Percentiles rank a stretch among this genome's conserved stretches.
Conservation (phyloP, 768 basidiomycete species). For the Trametes coccinea region DNA sequence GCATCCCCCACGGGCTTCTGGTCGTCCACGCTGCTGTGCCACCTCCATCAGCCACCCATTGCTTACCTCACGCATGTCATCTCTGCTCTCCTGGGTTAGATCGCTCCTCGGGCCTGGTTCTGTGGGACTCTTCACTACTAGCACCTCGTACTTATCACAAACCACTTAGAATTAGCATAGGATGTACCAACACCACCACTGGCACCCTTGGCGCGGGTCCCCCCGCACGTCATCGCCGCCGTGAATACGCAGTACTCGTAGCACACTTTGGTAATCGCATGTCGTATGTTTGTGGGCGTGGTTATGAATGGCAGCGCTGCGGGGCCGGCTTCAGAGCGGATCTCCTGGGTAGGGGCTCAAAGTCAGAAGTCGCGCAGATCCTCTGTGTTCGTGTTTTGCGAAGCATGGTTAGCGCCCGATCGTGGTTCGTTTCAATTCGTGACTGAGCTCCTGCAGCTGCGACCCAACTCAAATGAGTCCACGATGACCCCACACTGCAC, state of each 20-base stretch:
- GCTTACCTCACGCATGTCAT: background rate
- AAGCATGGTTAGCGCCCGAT: background rate
- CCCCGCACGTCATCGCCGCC: background rate
- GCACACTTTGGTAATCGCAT: slow-evolving; percentile 8
- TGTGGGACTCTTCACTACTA: slow-evolving; percentile 5
- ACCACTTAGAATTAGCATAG: slow-evolving; percentile 12
- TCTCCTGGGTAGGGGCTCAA: background rate
- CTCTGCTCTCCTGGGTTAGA: background rate
- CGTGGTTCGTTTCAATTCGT: background rate
- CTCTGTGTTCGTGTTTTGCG: background rate
- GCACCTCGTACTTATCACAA: background rate
- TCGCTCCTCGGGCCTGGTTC: slow-evolving; percentile 1
- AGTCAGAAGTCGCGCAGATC: slow-evolving; percentile 5
- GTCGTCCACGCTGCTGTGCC: background rate
- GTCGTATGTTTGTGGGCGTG: background rate
- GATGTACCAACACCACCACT: slow-evolving; percentile 15
- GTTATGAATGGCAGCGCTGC: background rate
- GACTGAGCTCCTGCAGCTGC: too few relatives aligned
- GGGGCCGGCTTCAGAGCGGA: background rate
- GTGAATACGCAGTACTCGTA: slow-evolving; percentile 16
- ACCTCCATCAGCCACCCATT: too few relatives aligned
- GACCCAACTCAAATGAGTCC: background rate
- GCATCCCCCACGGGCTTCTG: background rate
- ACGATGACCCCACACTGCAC: background rate
- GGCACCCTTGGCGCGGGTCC: background rate